Conservation (phyloP, 176 grass and related monocot species). For the Saccharum officinarum region DNA sequence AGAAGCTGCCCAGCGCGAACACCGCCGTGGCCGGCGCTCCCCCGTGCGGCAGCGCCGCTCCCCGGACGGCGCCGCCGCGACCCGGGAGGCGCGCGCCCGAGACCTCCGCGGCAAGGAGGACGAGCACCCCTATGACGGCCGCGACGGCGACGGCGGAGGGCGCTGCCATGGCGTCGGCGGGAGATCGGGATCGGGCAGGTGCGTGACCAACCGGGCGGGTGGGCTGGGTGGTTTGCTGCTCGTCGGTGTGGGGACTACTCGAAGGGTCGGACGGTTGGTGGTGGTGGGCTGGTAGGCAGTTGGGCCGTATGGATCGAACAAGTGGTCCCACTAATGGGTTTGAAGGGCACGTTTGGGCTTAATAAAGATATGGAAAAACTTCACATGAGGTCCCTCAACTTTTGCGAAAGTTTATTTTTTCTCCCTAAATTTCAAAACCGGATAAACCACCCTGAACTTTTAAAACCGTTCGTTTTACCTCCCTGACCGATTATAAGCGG, state of each 20-base stretch:
- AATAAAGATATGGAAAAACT: too few species aligned
- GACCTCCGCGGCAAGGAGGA: not conserved
- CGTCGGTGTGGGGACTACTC: constrained; percentile 8
- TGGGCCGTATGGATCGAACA: not conserved
- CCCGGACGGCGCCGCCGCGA: not conserved
- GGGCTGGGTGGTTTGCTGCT: not conserved
- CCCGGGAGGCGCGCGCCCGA: constrained; percentile 32
- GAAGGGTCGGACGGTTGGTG: not conserved
- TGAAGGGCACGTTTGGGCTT: not conserved
- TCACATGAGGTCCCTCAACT: too few species aligned
- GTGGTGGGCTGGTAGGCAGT: not conserved
- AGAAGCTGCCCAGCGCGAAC: constrained; percentile 95
- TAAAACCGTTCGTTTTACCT: too few species aligned
- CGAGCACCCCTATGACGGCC: not conserved
- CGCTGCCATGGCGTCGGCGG: too few species aligned
- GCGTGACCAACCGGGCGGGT: constrained; percentile 39
- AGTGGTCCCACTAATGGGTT: not conserved
- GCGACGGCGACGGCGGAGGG: not conserved
- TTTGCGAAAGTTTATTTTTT: too few species aligned
- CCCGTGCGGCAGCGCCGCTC: not conserved
- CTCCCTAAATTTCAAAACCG: too few species aligned
- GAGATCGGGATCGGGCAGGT: not conserved
- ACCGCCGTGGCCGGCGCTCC: constrained; percentile 47
- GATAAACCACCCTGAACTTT: too few species aligned
- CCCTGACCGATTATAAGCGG: too few species aligned